Conservation (phyloP, 2,329 filamentous ascomycete genomes). For the Colletotrichum lupini region DNA sequence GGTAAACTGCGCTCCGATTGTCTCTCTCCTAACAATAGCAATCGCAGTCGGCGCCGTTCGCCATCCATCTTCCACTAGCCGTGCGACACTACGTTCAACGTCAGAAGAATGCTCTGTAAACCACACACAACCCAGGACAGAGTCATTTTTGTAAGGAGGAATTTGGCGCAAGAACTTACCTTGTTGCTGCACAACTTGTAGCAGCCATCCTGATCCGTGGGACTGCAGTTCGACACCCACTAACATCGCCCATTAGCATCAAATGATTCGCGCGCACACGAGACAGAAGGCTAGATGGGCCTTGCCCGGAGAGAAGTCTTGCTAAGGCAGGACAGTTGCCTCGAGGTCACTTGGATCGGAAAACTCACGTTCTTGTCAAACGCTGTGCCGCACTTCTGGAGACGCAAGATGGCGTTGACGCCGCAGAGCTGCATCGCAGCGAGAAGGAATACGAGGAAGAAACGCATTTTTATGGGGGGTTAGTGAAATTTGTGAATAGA, state of each 20-base stretch:
- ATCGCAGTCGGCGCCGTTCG: constrained; percentile 1
- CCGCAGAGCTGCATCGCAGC: background rate
- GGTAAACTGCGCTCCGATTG: background rate
- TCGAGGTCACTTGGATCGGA: background rate
- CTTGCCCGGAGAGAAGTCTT: background rate
- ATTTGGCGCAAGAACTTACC: background rate
- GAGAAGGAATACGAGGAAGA: background rate
- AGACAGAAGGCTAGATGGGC: background rate
- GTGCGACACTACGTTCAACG: background rate
- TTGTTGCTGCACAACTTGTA: background rate
- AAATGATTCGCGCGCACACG: background rate
- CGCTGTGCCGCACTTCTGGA: background rate
- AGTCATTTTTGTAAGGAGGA: background rate
- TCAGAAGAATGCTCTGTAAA: background rate
- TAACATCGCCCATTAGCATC: background rate
- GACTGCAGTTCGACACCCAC: constrained; percentile 9
- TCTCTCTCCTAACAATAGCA: background rate
- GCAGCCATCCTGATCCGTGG: background rate
- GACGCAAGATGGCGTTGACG: background rate
- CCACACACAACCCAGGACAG: background rate
- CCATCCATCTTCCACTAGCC: background rate
- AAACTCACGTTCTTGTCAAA: background rate
- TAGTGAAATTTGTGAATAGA: background rate
- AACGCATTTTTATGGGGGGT: background rate
- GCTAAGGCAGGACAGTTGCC: accelerated